Evolutionary conservation across 108 stramenopile genomes (phyloP).

Genomic region (Skeletonema marinoi): DNA sequence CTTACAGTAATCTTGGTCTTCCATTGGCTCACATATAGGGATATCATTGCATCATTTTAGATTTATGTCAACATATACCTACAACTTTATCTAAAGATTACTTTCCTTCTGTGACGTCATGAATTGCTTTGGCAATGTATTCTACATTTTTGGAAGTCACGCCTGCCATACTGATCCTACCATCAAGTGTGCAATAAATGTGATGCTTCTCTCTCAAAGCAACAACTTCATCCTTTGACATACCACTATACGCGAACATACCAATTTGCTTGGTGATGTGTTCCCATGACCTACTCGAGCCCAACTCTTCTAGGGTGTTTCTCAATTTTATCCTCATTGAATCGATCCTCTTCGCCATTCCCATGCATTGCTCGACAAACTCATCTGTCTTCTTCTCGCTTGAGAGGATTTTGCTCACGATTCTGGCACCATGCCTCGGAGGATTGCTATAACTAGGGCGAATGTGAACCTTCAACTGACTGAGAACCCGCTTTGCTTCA

Average conservation of each 20-base stretch:
- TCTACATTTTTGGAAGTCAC: slow-evolving; percentile 95
- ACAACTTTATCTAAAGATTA: not conserved
- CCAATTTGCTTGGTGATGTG: slow-evolving; percentile 98
- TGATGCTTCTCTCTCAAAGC: slow-evolving; percentile 88
- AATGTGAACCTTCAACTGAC: slow-evolving; percentile 95
- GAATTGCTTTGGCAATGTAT: slow-evolving; percentile 93
- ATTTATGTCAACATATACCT: not conserved
- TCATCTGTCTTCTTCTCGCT: slow-evolving; percentile 80
- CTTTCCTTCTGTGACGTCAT: slow-evolving; percentile 88
- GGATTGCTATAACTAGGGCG: slow-evolving; percentile 99
- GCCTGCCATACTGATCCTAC: slow-evolving; percentile 99
- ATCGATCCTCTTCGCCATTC: slow-evolving; percentile 97
- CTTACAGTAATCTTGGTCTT: no score
- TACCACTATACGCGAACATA: slow-evolving; percentile 99
- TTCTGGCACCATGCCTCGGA: slow-evolving; percentile 95
- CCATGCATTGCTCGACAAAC: slow-evolving; percentile 92
- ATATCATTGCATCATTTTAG: not conserved
- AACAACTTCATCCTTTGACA: slow-evolving; percentile 92
- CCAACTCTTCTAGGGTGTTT: slow-evolving; percentile 73
- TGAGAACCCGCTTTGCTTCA: slow-evolving; percentile 91
- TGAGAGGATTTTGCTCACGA: slow-evolving; percentile 90
- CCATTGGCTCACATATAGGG: no score
- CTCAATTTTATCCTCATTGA: slow-evolving; percentile 85
- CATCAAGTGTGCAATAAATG: slow-evolving; percentile 98
- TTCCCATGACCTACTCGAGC: slow-evolving; percentile 88